These are phyloP conservation scores for Pterulicium gracile DNA, from an alignment of 1,284 basidiomycete species.

Conservation along the genomic window DNA sequence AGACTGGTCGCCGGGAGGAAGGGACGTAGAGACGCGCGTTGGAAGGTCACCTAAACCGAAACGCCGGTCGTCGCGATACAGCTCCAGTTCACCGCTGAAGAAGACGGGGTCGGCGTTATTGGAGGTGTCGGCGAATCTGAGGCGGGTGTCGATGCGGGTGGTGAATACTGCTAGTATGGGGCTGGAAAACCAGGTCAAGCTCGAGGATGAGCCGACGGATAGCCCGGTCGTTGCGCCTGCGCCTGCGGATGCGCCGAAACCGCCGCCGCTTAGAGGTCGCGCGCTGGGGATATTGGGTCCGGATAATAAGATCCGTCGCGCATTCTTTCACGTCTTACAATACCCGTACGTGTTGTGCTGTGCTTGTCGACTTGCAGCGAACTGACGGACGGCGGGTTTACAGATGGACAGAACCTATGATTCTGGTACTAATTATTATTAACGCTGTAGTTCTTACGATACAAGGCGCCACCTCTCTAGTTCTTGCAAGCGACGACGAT, in stretches of 20 bases:
- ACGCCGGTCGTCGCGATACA: slow-evolving; percentile 38
- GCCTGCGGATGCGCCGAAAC: slow-evolving; percentile 33
- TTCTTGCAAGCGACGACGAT: slow-evolving; percentile 31
- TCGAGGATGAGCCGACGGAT: slow-evolving; percentile 34
- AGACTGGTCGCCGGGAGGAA: neutral
- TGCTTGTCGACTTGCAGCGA: too few species aligned
- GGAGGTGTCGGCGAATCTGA: slow-evolving; percentile 46
- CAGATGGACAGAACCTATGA: slow-evolving; percentile 82
- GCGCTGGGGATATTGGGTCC: slow-evolving; percentile 75
- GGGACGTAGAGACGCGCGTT: slow-evolving; percentile 9
- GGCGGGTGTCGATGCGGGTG: slow-evolving; percentile 72
- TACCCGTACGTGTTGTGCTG: slow-evolving; percentile 19
- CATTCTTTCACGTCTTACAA: slow-evolving; percentile 58
- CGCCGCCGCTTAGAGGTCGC: slow-evolving; percentile 60
- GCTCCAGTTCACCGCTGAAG: slow-evolving; percentile 43
- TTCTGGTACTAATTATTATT: slow-evolving; percentile 76
- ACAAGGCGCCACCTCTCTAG: slow-evolving; percentile 56
- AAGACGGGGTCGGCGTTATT: slow-evolving; percentile 47
- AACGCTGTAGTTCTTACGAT: slow-evolving; percentile 80
- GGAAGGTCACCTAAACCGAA: slow-evolving; percentile 28
- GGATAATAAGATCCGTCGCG: slow-evolving; percentile 48
- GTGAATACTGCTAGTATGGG: slow-evolving; percentile 69
- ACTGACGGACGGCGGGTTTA: too few species aligned
- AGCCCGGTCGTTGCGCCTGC: slow-evolving; percentile 20
- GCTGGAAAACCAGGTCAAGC: slow-evolving; percentile 44